Percentiles rank a stretch among this genome's conserved stretches.
Conservation (phyloP, 192 early-diverging fungal genomes). For the Entomortierella chlamydospora region DNA sequence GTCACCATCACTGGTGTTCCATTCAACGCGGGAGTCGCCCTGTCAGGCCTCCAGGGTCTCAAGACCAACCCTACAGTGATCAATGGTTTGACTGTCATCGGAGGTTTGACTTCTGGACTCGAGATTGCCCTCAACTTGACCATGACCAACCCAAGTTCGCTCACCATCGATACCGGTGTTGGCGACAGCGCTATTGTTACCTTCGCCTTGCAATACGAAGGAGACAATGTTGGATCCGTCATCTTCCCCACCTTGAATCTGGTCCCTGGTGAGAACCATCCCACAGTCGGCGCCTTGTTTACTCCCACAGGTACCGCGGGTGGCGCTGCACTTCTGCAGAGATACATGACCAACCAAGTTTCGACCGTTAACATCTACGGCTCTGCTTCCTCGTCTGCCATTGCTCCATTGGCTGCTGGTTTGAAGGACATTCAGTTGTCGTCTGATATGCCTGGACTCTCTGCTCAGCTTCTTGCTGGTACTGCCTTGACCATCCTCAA, state of each 20-base stretch:
- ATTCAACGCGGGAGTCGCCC: constrained; percentile 61
- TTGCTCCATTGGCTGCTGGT: constrained; percentile 61
- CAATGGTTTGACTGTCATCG: constrained; percentile 66
- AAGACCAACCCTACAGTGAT: constrained; percentile 62
- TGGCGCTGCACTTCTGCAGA: constrained; percentile 61
- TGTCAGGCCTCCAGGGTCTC: constrained; percentile 69
- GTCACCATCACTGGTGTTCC: constrained; percentile 64
- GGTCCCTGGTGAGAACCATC: constrained; percentile 56
- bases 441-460: constrained; percentile 62
- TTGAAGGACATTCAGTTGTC: constrained; percentile 56
- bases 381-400: constrained; percentile 54
- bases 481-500: constrained; percentile 56
- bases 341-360: constrained; percentile 61
- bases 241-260: constrained; percentile 60
- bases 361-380: constrained; percentile 57
- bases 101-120: constrained; percentile 54
- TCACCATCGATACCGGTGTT: constrained; percentile 61
- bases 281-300: constrained; percentile 58
- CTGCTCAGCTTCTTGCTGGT: constrained; percentile 55
- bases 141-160: constrained; percentile 59
- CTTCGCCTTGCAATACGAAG: constrained; percentile 58
- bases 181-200: constrained; percentile 63
- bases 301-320: constrained; percentile 57
- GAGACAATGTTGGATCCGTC: constrained; percentile 58
- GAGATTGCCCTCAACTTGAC: constrained; percentile 57